Base-by-base conservation (phyloP, 2,329 filamentous ascomycete genomes). In the Nothomitra cinnamomea region DNA sequence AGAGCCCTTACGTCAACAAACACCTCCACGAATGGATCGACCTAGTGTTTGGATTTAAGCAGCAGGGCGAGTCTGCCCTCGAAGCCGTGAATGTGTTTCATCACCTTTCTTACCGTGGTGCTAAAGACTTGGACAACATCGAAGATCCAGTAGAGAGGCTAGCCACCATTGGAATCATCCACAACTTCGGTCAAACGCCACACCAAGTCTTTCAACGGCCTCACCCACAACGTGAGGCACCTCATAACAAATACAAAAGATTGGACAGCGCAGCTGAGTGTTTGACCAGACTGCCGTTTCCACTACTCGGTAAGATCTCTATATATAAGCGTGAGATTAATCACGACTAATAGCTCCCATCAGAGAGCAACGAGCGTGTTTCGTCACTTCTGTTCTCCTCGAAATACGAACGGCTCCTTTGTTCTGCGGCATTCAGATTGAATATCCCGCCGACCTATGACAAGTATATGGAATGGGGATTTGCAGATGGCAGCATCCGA, bases 101-200 rank as follows among this genome's bases (percentile, higher is more conserved):
- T 59, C 87, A 94, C 64, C 75, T 95, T 19, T 96, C 90, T 0
- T 98, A 98, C 63, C 85, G 89, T 57, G 94, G 92, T 5, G 88
- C 90, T 2, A 94, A 86, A 58, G 87, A 98, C 64, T 72, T 98
- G 3, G 92, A 98, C 65, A 82, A 81, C 52, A 96, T 98, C 56
- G 80, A 83, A 6, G 90, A 96, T 63, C 84, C 86, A 0, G 80
- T 90, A 54, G 89, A 96, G 66, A 78, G 88, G 43, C 74, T 88
- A 5, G 86, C 90, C 3, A 90, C 88, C 0, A 95, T 95, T 53
- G 87, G 87, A 35, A 94, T 95, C 60, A 96, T 98, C 61, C 90
- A 98, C 67, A 96, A 96, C 61, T 98, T 98, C 66, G 92, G 92
- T 0, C 92, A 98, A 66, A 98, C 94, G 1, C 92, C 94, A 1